These are phyloP conservation scores for Seiridium unicorne DNA, from an alignment of 2,329 filamentous ascomycete genomes.

Conservation along the genomic window DNA sequence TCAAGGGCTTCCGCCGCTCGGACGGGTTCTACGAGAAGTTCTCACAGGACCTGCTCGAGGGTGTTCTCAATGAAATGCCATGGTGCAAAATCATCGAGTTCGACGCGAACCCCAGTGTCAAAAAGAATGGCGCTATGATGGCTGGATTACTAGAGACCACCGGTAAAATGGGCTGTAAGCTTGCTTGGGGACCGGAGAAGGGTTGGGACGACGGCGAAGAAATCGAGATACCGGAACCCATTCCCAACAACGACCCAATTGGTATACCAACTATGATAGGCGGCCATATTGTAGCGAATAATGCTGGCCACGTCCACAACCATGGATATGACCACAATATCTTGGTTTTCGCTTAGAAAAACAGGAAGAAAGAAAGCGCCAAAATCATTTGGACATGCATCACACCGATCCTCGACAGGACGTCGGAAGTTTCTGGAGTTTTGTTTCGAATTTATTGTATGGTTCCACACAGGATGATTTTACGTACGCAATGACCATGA, in stretches of 20 bases:
- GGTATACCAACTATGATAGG: slow-evolving; percentile 2
- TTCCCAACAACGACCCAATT: slow-evolving; percentile 10
- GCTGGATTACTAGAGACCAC: slow-evolving; percentile 54
- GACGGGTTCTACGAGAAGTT: slow-evolving; percentile 72
- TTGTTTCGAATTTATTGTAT: no score
- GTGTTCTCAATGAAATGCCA: slow-evolving; percentile 56
- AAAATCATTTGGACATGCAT: no score
- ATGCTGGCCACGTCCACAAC: not conserved
- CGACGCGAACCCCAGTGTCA: slow-evolving; percentile 66
- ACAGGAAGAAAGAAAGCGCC: not conserved
- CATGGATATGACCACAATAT: slow-evolving; percentile 2
- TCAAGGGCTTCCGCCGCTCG: slow-evolving; percentile 64
- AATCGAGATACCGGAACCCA: slow-evolving; percentile 25
- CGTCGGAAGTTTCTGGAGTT: no score
- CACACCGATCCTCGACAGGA: no score
- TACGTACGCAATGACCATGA: no score
- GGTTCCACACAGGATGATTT: no score
- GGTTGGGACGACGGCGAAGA: slow-evolving; percentile 61
- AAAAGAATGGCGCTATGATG: slow-evolving; percentile 65
- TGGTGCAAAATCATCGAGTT: slow-evolving; percentile 61
- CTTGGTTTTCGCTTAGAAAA: not conserved
- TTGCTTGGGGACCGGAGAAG: slow-evolving; percentile 67
- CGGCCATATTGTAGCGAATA: not conserved
- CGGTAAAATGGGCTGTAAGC: slow-evolving; percentile 43
- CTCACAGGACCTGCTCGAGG: slow-evolving; percentile 53